Evolutionary conservation across 805 yeast genomes (phyloP).

Genomic region (Metschnikowia peoriensis): DNA sequence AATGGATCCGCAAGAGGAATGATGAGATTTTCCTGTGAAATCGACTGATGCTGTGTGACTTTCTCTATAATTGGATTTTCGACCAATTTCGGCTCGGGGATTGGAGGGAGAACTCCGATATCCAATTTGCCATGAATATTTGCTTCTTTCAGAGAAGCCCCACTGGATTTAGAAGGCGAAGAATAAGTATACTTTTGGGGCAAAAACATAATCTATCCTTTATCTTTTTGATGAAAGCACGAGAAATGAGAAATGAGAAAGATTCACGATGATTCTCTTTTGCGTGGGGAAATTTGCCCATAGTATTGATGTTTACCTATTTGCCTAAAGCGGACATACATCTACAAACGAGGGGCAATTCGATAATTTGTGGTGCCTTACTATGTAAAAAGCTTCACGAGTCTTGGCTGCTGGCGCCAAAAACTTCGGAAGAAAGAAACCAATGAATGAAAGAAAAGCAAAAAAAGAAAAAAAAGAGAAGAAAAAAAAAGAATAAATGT

Average conservation of each 20-base stretch:
- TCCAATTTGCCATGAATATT: constrained; percentile 8
- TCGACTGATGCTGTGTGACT: constrained; percentile 4
- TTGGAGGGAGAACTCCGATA: constrained; percentile 1
- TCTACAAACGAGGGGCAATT: background rate
- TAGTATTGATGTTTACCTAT: constrained; percentile 5
- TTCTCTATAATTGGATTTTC: constrained; percentile 15
- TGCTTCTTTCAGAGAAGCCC: constrained; percentile 6
- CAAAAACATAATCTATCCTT: background rate
- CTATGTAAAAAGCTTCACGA: too few relatives aligned
- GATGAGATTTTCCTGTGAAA: constrained; percentile 6
- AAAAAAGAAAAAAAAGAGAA: too few relatives aligned
- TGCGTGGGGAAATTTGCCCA: background rate
- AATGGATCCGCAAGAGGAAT: constrained; percentile 21
- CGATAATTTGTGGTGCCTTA: too few relatives aligned
- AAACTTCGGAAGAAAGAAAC: background rate
- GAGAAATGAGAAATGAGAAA: too few relatives aligned
- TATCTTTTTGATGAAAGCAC: too few relatives aligned
- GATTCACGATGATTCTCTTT: background rate
- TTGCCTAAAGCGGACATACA: constrained; percentile 2
- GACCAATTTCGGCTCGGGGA: constrained; percentile 1
- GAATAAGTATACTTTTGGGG: background rate
- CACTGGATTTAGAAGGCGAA: constrained; percentile 1
- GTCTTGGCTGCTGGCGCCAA: too few relatives aligned
- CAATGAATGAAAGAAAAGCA: background rate
- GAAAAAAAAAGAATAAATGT: too few relatives aligned